Evolutionary conservation across 192 early-diverging fungal species (phyloP), one percentile per base, ranked within the genome.

Genomic region (Lunasporangiospora selenospora): DNA sequence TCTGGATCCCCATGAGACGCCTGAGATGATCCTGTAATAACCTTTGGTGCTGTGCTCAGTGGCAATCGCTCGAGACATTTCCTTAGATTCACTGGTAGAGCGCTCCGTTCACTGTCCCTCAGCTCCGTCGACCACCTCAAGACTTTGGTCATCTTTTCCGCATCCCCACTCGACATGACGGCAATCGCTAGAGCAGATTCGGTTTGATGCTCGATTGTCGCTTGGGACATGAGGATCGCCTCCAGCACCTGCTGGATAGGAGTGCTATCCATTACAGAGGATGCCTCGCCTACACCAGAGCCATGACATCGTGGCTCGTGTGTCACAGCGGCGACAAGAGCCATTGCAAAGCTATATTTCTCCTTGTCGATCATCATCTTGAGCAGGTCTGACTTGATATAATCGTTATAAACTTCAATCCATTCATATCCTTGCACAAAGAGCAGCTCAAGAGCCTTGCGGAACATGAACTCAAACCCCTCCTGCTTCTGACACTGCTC

Each of bases 371-470:
- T 21, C 33, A 73, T 49, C 60, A 63, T 51, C 29, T 53, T 49
- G 24, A 53, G 34, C 3, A 73, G 12, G 0, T 58, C 26, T 0
- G 69, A 38, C n/a, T 62, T 62, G 47, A 73, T 24, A 33, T 43
- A 53, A 12, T 63, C 41, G 31, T 63, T 63, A 50, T 53, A 73
- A 3, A 73, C 38, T 31, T 73, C 69, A 16, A 41, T 31, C 61
- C 69, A 62, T 4, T 58, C 61, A 12, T 58, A 63, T 15, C 47
- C 60, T 31, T 73, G 61, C 2, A 73, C 15, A 13, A 73, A 33
- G 5, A 73, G 31, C 18, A 73, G 40, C 32, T 73, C 69, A 7
- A 73, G 55, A 3, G 60, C 59, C 43, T 63, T 73, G n/a, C 48
- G 47, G 13, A 53, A 16, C 5, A 54, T 31, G 18, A 73, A 73